Evolutionary conservation across 2,329 filamentous ascomycete genomes (phyloP).

Genomic region (Fusarium annulatum): DNA sequence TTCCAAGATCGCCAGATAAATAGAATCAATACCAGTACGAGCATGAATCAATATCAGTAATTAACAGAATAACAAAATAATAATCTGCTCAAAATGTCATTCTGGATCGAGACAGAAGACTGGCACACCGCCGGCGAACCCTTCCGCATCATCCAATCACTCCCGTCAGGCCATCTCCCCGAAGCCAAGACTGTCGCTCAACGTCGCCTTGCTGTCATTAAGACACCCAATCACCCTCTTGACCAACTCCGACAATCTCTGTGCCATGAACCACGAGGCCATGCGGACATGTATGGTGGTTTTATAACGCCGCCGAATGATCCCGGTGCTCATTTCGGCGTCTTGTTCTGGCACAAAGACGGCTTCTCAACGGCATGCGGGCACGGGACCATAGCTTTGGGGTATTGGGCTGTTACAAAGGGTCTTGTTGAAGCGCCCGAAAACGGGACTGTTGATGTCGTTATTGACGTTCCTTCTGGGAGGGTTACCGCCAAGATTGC

Average conservation of each 20-base stretch:
- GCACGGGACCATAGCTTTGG: constrained; percentile 44
- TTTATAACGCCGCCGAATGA: constrained; percentile 42
- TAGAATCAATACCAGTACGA: not conserved
- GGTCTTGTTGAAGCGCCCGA: not conserved
- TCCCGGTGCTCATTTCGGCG: constrained; percentile 37
- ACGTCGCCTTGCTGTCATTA: not conserved
- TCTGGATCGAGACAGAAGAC: constrained; percentile 42
- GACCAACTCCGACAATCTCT: constrained; percentile 27
- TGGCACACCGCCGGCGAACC: constrained; percentile 46
- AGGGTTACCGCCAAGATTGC: constrained; percentile 16
- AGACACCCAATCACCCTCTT: constrained; percentile 4
- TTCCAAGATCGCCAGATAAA: not conserved
- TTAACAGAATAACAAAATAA: not conserved
- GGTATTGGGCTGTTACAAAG: constrained; percentile 39
- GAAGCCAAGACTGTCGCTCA: constrained; percentile 8
- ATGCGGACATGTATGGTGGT: constrained; percentile 43
- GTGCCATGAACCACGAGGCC: constrained; percentile 31
- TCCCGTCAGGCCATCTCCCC: constrained; percentile 13
- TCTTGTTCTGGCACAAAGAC: constrained; percentile 46
- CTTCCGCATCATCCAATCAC: constrained; percentile 37
- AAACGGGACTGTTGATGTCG: constrained; percentile 18
- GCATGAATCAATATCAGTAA: fast-evolving
- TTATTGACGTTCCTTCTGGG: constrained; percentile 32
- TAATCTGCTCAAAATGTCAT: constrained; percentile 2
- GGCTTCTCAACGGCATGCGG: constrained; percentile 45